A percentile compares a stretch with the other conserved stretches of the same genome.
Evolutionary conservation across 2,329 filamentous ascomycete genomes (phyloP).

Genomic region (Claviceps monticola): DNA sequence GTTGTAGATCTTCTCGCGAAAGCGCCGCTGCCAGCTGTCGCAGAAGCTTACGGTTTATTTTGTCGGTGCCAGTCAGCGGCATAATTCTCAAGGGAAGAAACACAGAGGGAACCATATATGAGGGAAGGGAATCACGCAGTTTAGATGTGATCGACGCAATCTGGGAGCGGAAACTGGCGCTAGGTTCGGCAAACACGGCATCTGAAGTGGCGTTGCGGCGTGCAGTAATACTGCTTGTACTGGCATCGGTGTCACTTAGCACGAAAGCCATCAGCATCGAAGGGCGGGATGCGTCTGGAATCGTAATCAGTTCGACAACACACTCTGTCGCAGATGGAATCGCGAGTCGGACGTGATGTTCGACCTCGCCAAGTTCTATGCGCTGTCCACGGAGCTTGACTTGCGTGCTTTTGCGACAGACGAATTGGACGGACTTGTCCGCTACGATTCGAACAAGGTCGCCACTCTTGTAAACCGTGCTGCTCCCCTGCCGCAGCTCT

Average conservation of each 20-base stretch:
- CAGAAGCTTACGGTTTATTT: neutral
- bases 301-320: neutral
- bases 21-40: neutral
- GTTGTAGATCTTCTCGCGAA: neutral
- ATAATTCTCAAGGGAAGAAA: neutral
- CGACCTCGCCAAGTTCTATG: constrained; percentile 3
- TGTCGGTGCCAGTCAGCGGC: neutral
- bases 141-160: neutral
- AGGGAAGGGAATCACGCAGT: neutral
- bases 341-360: neutral
- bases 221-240: neutral
- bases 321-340: neutral
- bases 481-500: neutral
- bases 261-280: constrained; percentile 1
- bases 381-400: constrained; percentile 4
- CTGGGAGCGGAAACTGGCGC: neutral
- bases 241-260: neutral
- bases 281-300: neutral
- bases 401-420: constrained; percentile 1
- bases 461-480: neutral
- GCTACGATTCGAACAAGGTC: neutral
- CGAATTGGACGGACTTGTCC: neutral
- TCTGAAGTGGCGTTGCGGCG: neutral
- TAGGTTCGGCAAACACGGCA: neutral
- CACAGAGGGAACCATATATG: constrained; percentile 1